Evolutionary conservation across 2,329 filamentous ascomycete genomes (phyloP).

Genomic region (Trichoderma sp.): DNA sequence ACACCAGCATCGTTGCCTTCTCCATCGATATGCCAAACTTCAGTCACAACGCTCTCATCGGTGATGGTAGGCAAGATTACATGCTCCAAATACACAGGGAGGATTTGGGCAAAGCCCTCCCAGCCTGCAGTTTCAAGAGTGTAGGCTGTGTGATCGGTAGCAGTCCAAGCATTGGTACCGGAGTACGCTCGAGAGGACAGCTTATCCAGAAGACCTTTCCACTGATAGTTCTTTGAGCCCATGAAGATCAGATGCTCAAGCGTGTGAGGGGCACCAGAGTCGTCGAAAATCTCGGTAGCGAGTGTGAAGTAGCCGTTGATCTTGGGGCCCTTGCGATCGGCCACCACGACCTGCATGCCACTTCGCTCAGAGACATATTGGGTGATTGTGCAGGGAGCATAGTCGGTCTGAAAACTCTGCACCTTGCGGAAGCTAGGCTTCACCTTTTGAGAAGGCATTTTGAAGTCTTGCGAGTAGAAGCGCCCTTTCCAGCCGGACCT

Average conservation of each 20-base stretch:
- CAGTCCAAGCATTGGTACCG: constrained; percentile 94
- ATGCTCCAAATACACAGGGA: constrained; percentile 95
- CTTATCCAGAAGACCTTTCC: constrained; percentile 94
- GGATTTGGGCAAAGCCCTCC: constrained; percentile 92
- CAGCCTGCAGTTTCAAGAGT: constrained; percentile 93
- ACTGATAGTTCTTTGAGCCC: constrained; percentile 90
- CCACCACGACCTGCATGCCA: constrained; percentile 91
- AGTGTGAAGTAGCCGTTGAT: constrained; percentile 92
- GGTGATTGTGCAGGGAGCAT: constrained; percentile 83
- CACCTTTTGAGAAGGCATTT: constrained; percentile 56
- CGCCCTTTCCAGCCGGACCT: constrained; percentile 25
- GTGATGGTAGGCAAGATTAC: constrained; percentile 88
- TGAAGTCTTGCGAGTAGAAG: neutral
- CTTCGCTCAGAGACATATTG: constrained; percentile 96
- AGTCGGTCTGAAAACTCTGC: constrained; percentile 85
- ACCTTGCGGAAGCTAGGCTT: constrained; percentile 74
- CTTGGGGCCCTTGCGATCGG: constrained; percentile 92
- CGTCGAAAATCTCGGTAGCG: constrained; percentile 95
- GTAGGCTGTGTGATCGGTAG: constrained; percentile 94
- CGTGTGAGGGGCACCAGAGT: constrained; percentile 88
- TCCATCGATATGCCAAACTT: constrained; percentile 94
- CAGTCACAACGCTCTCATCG: constrained; percentile 89
- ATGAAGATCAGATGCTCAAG: constrained; percentile 83
- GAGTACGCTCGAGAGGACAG: constrained; percentile 92
- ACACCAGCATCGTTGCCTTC: constrained; percentile 94